A percentile compares a stretch with the other conserved stretches of the same genome.
phyloP scores from a whole-genome alignment of 345 rosid species.

The Rhizophora mangle region DNA sequence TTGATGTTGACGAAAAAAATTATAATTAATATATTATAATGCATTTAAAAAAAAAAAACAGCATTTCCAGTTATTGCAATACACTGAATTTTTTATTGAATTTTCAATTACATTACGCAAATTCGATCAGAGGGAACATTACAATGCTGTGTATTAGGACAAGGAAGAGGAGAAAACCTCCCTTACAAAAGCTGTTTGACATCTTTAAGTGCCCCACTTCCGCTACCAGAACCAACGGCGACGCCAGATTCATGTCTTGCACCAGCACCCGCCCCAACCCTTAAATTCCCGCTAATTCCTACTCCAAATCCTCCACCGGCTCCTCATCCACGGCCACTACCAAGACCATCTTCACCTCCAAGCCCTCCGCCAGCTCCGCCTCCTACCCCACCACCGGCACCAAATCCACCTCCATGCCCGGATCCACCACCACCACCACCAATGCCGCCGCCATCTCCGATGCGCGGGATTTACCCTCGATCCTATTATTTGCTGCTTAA shows the following conservation, averaged over 20 bases:
- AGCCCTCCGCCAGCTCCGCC: constrained; percentile 36
- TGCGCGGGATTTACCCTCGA: no score
- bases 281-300: neutral
- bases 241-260: neutral
- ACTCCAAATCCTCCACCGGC: neutral
- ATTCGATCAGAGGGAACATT: neutral
- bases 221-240: neutral
- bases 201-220: neutral
- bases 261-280: constrained; percentile 3
- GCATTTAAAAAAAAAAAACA: no score
- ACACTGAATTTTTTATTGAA: neutral
- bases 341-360: constrained; percentile 32
- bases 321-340: constrained; percentile 30
- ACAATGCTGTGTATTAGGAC: neutral
- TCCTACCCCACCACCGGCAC: constrained; percentile 40
- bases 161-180: neutral
- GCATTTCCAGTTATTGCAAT: neutral
- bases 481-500: no score
- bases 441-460: constrained; percentile 48
- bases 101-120: neutral
- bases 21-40: no score
- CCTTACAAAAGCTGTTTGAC: neutral
- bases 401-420: no score
- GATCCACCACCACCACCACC: constrained; percentile 48
- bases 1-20: no score